Evolutionary conservation across 2,329 filamentous ascomycete species (phyloP).

Genomic region (Conoideocrella luteorostrata): DNA sequence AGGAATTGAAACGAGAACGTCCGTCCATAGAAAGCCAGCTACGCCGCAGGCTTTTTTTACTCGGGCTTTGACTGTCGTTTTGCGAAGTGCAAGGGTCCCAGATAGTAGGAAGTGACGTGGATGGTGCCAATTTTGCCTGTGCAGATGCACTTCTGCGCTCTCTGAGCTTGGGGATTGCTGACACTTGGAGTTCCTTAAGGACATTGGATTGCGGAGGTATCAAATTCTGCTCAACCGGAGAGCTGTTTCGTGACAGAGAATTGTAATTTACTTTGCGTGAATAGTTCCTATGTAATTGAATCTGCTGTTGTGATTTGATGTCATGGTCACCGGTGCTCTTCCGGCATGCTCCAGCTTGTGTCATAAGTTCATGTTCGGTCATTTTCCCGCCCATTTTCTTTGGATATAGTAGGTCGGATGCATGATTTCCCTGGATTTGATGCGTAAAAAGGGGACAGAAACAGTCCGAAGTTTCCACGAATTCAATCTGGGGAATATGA

Average conservation of each 20-base stretch:
- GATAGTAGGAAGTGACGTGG: constrained; percentile 16
- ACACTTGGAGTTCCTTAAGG: constrained; percentile 20
- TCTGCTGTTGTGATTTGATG: constrained; percentile 13
- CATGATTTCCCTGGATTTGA: constrained; percentile 21
- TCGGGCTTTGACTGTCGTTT: constrained; percentile 37
- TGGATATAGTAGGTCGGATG: constrained; percentile 23
- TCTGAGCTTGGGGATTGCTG: constrained; percentile 31
- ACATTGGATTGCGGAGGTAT: constrained; percentile 15
- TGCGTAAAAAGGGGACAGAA: constrained; percentile 13
- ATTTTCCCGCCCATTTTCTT: constrained; percentile 17
- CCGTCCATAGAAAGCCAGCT: constrained; percentile 48
- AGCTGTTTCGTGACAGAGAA: constrained; percentile 25
- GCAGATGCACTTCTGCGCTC: constrained; percentile 42
- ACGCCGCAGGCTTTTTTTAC: constrained; percentile 38
- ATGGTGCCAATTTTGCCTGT: constrained; percentile 26
- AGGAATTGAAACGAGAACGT: constrained; percentile 45
- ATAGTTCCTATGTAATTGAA: constrained; percentile 29
- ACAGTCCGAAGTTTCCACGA: constrained; percentile 15
- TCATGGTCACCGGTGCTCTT: constrained; percentile 4
- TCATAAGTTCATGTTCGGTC: constrained; percentile 16
- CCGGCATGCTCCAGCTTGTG: not conserved
- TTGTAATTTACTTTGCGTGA: no score
- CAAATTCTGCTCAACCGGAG: constrained; percentile 21
- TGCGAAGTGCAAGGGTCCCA: constrained; percentile 19
- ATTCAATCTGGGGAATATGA: constrained; percentile 11